Base-by-base conservation (phyloP, 176 grass and related monocot species). In the Chloris gayana region DNA sequence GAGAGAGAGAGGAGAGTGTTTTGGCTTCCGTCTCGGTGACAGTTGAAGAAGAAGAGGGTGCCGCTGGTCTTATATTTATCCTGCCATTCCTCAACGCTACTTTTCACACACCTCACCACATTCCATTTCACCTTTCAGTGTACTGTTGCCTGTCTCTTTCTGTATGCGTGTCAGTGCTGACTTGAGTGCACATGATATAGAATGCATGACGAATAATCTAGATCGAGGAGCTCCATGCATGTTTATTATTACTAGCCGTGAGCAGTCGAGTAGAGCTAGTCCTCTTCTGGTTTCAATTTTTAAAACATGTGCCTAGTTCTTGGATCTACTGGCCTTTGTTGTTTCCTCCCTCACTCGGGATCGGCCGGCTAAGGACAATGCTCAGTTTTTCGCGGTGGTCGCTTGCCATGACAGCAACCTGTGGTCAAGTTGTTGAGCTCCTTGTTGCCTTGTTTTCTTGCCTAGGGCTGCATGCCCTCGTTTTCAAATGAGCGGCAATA, bases 361-460 rank as follows among this genome's bases (percentile, higher is more conserved):
- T 80, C 81, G 76, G 70, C 64, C 63, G 54, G 75, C 66, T 33
- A 72, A 37, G 56, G 82, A 67, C 72, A 85, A 85, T 60, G 77
- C 72, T 58, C 30, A 74, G 59, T 54, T 78, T 89, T 89, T 85
- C 38, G 30, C 24, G 65, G 30, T 67, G 24, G 62, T 64, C 30
- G 57, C 81, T 89, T 85, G 72, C 6, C 46, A 76, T 81, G 82
- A 58, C 82, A 89, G 87, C 87, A 81, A 85, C 83, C 67, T 63
- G 32, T 35, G 70, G 70, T 80, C 70, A 80, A 88, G 69, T 70
- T 89, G 72, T 66, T 80, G 54, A 41, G 78, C 24, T 81, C 47
- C 83, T 89, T 89, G 87, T 89, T 89, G 83, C 87, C 83, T 89
- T 89, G 87, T 89, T 89, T 89, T 85, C 87, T 67, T 82, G 67